These are phyloP conservation scores for Tricladium varicosporioides DNA, from an alignment of 2,329 filamentous ascomycete species.

Conservation along the genomic window DNA sequence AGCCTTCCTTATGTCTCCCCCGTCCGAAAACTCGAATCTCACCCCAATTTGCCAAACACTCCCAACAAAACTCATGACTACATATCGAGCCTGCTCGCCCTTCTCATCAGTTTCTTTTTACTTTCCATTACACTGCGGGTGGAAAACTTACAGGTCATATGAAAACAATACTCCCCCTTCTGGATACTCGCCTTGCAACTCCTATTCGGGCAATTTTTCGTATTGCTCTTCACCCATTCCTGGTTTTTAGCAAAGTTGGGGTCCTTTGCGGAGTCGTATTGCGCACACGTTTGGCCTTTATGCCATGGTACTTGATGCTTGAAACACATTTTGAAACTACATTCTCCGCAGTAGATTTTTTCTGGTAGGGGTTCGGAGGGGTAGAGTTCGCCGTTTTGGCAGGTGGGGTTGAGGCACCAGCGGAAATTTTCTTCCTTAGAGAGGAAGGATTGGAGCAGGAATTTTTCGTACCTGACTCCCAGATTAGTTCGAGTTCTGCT, in stretches of 20 bases:
- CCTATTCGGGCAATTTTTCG: conserved; percentile 11
- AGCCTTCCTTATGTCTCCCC: conserved; percentile 8
- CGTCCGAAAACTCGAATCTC: conserved; percentile 5
- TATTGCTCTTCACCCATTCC: conserved; percentile 15
- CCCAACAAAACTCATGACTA: conserved; percentile 16
- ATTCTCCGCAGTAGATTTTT: conserved; percentile 10
- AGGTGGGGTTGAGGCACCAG: conserved; percentile 13
- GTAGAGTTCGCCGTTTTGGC: conserved; percentile 11
- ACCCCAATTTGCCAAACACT: conserved; percentile 11
- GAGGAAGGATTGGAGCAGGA: conserved; percentile 10
- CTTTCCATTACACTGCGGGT: background rate
- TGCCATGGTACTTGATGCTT: conserved; percentile 16
- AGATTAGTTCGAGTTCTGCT: background rate
- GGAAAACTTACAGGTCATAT: conserved; percentile 15
- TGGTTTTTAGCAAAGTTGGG: conserved; percentile 9
- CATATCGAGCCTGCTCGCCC: conserved; percentile 7
- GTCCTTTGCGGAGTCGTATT: conserved; percentile 10
- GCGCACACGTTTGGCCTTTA: conserved; percentile 8
- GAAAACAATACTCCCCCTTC: conserved; percentile 14
- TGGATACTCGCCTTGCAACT: conserved; percentile 10
- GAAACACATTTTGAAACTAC: conserved; percentile 13
- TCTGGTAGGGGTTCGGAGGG: background rate
- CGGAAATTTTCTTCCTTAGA: conserved; percentile 12
- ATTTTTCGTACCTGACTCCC: conserved; percentile 11
- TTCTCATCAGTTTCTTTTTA: too few species aligned